Evolutionary conservation across 2,329 filamentous ascomycete species (phyloP).

Genomic region (Phaeosphaeria sp.): DNA sequence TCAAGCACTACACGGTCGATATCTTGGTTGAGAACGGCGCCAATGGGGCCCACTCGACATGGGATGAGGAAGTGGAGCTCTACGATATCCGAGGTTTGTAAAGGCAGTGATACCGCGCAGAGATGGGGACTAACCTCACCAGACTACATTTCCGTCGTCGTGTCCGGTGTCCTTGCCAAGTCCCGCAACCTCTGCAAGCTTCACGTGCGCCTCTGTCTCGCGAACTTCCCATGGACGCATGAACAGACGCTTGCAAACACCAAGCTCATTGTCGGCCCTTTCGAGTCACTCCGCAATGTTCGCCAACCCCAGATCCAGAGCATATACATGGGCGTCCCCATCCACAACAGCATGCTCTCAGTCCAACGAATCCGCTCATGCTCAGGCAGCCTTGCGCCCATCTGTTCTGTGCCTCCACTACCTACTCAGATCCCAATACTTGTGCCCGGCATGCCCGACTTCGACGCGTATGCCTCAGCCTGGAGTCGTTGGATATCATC

Average conservation of each 20-base stretch:
- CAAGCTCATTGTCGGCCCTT: slow-evolving; percentile 35
- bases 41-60: slow-evolving; percentile 7
- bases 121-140: not conserved
- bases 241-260: slow-evolving; percentile 29
- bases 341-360: slow-evolving; percentile 23
- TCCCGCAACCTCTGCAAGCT: slow-evolving; percentile 36
- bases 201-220: slow-evolving; percentile 36
- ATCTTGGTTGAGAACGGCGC: slow-evolving; percentile 38
- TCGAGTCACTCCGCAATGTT: slow-evolving; percentile 41
- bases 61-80: slow-evolving; percentile 46
- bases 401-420: slow-evolving; percentile 36
- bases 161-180: slow-evolving; percentile 40
- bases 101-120: not conserved
- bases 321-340: slow-evolving; percentile 27
- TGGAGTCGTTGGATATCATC: slow-evolving; percentile 29
- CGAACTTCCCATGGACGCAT: slow-evolving; percentile 31
- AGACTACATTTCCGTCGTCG: slow-evolving; percentile 42
- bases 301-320: slow-evolving; percentile 33
- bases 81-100: slow-evolving; percentile 42
- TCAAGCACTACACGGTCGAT: slow-evolving; percentile 44
- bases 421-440: slow-evolving; percentile 22
- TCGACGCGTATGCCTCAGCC: slow-evolving; percentile 27
- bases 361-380: slow-evolving; percentile 4
- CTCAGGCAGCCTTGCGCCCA: slow-evolving; percentile 4
- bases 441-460: slow-evolving; percentile 19